These are phyloP conservation scores for Neolentinus lepideus DNA, from an alignment of 1,284 basidiomycete genomes.

Conservation along the genomic window DNA sequence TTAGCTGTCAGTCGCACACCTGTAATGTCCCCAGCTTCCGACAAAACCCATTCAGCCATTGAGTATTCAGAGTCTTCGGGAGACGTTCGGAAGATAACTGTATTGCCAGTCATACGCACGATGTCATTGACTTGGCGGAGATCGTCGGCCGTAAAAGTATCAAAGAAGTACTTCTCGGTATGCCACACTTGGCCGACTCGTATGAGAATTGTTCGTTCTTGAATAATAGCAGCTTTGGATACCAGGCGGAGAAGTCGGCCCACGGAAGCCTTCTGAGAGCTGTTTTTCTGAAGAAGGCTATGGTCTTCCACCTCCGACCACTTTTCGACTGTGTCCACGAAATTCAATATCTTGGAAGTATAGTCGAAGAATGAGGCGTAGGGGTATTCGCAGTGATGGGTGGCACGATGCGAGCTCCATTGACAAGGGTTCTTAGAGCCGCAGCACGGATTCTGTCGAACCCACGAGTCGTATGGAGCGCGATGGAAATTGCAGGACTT, in stretches of 20 bases:
- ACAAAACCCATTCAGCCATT: background rate
- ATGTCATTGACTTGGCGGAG: background rate
- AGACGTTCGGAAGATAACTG: background rate
- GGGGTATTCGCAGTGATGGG: background rate
- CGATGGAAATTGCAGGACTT: slow-evolving; percentile 29
- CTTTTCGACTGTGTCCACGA: background rate
- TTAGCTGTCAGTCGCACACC: background rate
- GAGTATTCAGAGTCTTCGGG: background rate
- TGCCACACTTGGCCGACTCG: background rate
- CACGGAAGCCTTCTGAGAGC: background rate
- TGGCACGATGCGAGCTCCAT: background rate
- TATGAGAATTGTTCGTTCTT: background rate
- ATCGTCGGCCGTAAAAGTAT: background rate
- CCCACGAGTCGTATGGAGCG: slow-evolving; percentile 25
- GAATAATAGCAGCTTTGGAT: background rate
- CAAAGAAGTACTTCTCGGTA: background rate
- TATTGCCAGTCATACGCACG: background rate
- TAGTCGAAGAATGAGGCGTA: background rate
- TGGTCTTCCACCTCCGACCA: background rate
- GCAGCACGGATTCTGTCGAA: slow-evolving; percentile 4
- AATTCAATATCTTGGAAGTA: background rate
- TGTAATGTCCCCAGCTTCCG: background rate
- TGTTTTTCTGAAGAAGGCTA: background rate
- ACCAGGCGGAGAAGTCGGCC: background rate
- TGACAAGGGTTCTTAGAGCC: background rate